Evolutionary conservation across 2,329 filamentous ascomycete genomes (phyloP).

Genomic region (Botrytis aclada): DNA sequence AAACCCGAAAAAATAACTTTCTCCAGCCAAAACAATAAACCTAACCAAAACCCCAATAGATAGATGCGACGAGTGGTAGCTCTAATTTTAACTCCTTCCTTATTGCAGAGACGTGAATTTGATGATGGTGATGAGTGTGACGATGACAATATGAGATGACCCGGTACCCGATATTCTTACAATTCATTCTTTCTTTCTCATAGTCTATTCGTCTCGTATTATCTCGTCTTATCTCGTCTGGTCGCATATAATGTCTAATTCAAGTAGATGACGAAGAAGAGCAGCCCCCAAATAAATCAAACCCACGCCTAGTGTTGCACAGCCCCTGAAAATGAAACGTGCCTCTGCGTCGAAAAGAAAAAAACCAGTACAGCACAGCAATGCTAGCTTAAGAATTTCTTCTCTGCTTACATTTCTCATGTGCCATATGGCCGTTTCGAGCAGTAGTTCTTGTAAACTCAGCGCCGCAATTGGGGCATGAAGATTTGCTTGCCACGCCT

Average conservation of each 20-base stretch:
- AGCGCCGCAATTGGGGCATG: slow-evolving; percentile 85
- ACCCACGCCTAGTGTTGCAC: background rate
- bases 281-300: slow-evolving; percentile 5
- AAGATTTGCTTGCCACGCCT: slow-evolving; percentile 82
- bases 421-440: slow-evolving; percentile 78
- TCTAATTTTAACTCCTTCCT: slow-evolving; percentile 16
- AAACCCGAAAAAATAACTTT: background rate
- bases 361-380: background rate
- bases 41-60: background rate
- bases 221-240: slow-evolving; percentile 1
- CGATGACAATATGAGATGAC: slow-evolving; percentile 8
- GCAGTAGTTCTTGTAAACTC: slow-evolving; percentile 90
- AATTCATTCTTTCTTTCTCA: slow-evolving; percentile 16
- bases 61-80: background rate
- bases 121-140: background rate
- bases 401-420: slow-evolving; percentile 89
- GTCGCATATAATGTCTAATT: background rate
- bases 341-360: background rate
- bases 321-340: slow-evolving; percentile 14
- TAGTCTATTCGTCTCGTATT: slow-evolving; percentile 1
- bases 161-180: slow-evolving; percentile 12
- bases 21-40: background rate
- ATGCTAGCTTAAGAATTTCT: slow-evolving; percentile 42
- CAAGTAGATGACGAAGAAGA: background rate
- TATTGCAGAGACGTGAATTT: background rate